Percentiles rank a stretch among this genome's conserved stretches.
Evolutionary conservation across 441 rosid species (phyloP).

Genomic region (Raphanus hybrid): DNA sequence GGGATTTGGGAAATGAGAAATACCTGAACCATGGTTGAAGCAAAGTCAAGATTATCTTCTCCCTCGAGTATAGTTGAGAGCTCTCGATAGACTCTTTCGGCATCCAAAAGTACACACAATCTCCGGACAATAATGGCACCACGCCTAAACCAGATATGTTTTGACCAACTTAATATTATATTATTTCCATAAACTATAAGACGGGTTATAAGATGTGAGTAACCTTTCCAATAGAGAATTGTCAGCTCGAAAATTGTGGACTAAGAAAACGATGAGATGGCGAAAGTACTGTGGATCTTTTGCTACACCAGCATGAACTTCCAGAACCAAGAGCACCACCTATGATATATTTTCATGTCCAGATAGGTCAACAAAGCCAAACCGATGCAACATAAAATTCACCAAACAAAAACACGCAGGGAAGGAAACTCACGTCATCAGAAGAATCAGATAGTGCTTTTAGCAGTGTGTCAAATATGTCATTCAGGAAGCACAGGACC

Average conservation of each 20-base stretch:
- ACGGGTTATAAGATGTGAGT: slow-evolving; percentile 39
- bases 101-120: slow-evolving; percentile 94
- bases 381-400: background rate
- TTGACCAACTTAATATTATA: slow-evolving; percentile 22
- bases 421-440: slow-evolving; percentile 67
- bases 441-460: slow-evolving; percentile 93
- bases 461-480: slow-evolving; percentile 90
- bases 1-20: too few species aligned
- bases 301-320: slow-evolving; percentile 99
- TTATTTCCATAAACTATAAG: slow-evolving; percentile 18
- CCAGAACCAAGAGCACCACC: slow-evolving; percentile 99
- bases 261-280: slow-evolving; percentile 92
- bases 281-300: slow-evolving; percentile 92
- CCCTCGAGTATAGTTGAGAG: slow-evolving; percentile 95
- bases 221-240: slow-evolving; percentile 94
- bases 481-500: slow-evolving; percentile 82
- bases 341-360: slow-evolving; percentile 40
- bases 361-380: slow-evolving; percentile 25
- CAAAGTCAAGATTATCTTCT: slow-evolving; percentile 96
- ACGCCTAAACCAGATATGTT: slow-evolving; percentile 61
- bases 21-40: slow-evolving; percentile 47
- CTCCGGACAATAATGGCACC: slow-evolving; percentile 97
- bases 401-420: slow-evolving; percentile 11
- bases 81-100: slow-evolving; percentile 94
- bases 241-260: slow-evolving; percentile 88